Evolutionary conservation across 2,329 filamentous ascomycete species (phyloP).

Genomic region (Talaromyces sp.): DNA sequence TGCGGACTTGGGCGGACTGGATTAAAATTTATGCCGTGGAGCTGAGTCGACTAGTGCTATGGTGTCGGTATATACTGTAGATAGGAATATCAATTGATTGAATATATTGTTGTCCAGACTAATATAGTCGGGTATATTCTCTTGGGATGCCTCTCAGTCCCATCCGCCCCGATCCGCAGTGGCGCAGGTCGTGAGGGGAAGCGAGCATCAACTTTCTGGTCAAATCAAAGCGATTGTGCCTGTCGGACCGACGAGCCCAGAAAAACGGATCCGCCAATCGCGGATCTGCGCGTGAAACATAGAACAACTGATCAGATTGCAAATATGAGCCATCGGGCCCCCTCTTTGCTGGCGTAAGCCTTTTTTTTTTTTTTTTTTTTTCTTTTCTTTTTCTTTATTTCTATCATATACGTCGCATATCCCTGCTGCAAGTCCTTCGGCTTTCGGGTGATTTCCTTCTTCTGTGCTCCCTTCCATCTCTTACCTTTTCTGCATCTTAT

Average conservation of each 20-base stretch:
- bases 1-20: neutral
- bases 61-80: no score
- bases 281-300: neutral
- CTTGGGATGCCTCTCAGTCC: neutral
- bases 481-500: neutral
- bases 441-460: neutral
- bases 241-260: neutral
- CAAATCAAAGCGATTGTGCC: constrained; percentile 3
- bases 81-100: no score
- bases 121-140: neutral
- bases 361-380: neutral
- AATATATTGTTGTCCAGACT: no score
- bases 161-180: neutral
- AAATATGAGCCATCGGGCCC: constrained; percentile 20
- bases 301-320: constrained; percentile 13
- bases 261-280: constrained; percentile 6
- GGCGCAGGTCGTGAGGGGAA: neutral
- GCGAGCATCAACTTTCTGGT: neutral
- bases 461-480: neutral
- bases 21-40: neutral
- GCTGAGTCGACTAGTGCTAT: no score
- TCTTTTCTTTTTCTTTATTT: no score
- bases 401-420: neutral
- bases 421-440: neutral
- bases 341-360: constrained; percentile 7